Evolutionary conservation across 352 stramenopile species (phyloP), one percentile per base, ranked within the genome.

Genomic region (Globisporangium parvum): DNA sequence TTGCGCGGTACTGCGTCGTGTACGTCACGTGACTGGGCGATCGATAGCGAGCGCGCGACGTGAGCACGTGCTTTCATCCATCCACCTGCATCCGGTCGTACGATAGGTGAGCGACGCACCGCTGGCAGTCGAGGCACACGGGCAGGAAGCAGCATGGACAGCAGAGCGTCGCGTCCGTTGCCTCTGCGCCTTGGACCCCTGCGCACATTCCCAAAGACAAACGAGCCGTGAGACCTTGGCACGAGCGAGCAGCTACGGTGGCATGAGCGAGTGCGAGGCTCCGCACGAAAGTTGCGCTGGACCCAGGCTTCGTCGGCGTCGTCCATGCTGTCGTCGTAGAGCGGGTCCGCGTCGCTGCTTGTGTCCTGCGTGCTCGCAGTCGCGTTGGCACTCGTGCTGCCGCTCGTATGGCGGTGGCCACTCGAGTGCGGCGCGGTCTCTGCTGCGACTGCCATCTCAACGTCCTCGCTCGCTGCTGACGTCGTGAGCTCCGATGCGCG

Each of bases 81-180:
- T n/a, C n/a, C n/a, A n/a, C n/a, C n/a, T n/a, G n/a, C n/a, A n/a
- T n/a, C n/a, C n/a, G n/a, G 39, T 28, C 2, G 17, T 42, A 42
- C 40, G 47, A 26, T 24, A 39, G 35, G 49, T 28, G 26, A 20
- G 1, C 5, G 33, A 49, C 49, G 17, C 50, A 85, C 73, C 80
- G 63, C 63, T 93, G 62, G 56, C 80, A 89, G 47, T 73, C 64
- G 70, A 91, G 86, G 47, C 77, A 93, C 18, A 93, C 76, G 0
- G 74, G 88, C 33, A 93, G 53, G 55, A 93, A 93, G 63, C 82
- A 93, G 57, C 80, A 93, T 23, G 82, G 82, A 58, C 82, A 93
- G 41, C 77, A 87, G 6, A 93, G 64, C 31, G 65, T 78, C 1
- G 75, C 82, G 57, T 90, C 80, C 1, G 72, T 84, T 51, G 63